Base-by-base conservation (phyloP, 768 basidiomycete species). In the Macrolepiota dolichaula region DNA sequence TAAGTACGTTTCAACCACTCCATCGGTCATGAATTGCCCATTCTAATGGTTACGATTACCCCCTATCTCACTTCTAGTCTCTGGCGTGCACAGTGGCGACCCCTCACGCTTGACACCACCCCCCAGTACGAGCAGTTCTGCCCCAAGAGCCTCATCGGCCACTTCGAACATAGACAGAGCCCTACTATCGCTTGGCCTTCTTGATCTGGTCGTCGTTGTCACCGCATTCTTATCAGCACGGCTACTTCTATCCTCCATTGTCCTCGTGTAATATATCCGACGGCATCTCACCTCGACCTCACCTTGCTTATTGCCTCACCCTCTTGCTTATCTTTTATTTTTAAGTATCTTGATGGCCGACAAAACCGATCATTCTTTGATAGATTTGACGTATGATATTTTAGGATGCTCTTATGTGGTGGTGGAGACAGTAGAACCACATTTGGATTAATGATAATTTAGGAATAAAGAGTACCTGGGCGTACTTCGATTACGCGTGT, bases 1-100 rank as follows among this genome's bases (percentile, higher is more conserved):
- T 90, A 47, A 68, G 80, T 76, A 66, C 61, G 74, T 70, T 64
- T 49, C 55, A 42, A 50, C 24, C 62, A 2, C 50, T 55, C 35
- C 37, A 24, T 27, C 7, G 12, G n/a, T 51, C 27, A 50, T 32
- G 25, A 15, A n/a, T 12, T 37, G 19, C 13, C 17, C 22, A 29
- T 13, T 27, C 29, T 46, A 19, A 47, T 24, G 25, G 7, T 17
- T 32, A 37, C 49, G 44, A 59, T 44, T 24, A 24, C 29, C 35
- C 27, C 42, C 29, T 24, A 10, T 42, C 19, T n/a, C n/a, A 12
- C 19, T 54, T 60, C 32, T 54, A 60, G 59, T n/a, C 19, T 53
- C 59, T 24, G 51, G 51, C 40, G 51, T 38, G 15, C 59, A n/a
- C 40, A 52, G 53, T 35, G 51, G 51, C n/a, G 51, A 60, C 35